phyloP scores from a whole-genome alignment of 2,329 filamentous ascomycete species.

The Fusarium sp. region DNA sequence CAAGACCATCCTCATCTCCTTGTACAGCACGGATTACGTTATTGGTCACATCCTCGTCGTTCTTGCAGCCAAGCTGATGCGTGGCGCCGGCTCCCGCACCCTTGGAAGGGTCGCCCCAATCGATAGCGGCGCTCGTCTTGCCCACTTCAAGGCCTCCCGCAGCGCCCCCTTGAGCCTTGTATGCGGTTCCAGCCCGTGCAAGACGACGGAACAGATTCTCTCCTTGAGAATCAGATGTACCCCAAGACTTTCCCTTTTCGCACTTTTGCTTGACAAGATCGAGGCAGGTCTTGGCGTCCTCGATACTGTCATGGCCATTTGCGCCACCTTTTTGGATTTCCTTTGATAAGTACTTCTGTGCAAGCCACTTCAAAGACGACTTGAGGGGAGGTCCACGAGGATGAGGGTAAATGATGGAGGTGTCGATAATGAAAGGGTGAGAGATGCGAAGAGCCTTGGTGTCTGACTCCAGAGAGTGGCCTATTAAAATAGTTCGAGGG shows the following conservation, averaged over 20 bases:
- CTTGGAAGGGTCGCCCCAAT: constrained; percentile 84
- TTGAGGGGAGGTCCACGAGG: constrained; percentile 90
- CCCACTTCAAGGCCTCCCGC: constrained; percentile 65
- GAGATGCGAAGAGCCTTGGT: constrained; percentile 85
- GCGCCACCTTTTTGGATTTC: constrained; percentile 87
- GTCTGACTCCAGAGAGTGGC: constrained; percentile 85
- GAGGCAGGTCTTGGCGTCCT: constrained; percentile 90
- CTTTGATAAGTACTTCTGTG: constrained; percentile 84
- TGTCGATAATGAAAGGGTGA: constrained; percentile 95
- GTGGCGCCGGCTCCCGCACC: constrained; percentile 68
- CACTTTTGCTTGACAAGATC: constrained; percentile 96
- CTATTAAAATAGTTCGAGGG: constrained; percentile 78
- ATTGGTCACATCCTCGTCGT: constrained; percentile 68
- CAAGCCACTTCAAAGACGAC: constrained; percentile 88
- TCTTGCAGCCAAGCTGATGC: constrained; percentile 66
- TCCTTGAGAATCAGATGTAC: constrained; percentile 78
- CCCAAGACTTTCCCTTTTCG: constrained; percentile 90
- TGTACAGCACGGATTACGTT: constrained; percentile 68
- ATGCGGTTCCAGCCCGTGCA: constrained; percentile 69
- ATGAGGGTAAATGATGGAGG: constrained; percentile 89
- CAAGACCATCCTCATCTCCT: constrained; percentile 67
- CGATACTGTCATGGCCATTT: constrained; percentile 86
- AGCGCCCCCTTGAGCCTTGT: constrained; percentile 69
- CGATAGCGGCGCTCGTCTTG: constrained; percentile 80
- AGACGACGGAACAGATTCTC: constrained; percentile 93